Base-by-base conservation (phyloP, 345 rosid genomes). In the Iberis pinnata region DNA sequence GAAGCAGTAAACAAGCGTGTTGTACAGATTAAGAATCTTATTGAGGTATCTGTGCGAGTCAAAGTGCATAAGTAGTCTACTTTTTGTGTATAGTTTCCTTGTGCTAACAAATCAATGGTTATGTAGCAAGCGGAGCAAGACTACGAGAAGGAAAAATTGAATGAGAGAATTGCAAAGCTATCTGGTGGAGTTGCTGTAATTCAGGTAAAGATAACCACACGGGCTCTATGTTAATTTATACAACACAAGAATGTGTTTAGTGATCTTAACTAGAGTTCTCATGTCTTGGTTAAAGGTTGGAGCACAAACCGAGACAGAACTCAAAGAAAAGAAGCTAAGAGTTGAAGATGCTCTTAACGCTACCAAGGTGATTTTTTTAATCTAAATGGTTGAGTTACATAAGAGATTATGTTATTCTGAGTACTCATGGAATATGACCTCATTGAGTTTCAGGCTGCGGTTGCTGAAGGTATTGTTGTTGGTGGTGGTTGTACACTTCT, bases 341-440 rank as follows among this genome's bases (percentile, higher is more conserved):
- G 98, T 90, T 43, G 98, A 90, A 73, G 98, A 90, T 71, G 98
- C 96, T 52, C 98, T 90, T 63, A 88, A 88, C 67, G 98, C 98
- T 13, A 92, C 98, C 2, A 92, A 92, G 96, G 98, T 69, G 6
- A 29, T 60, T 3, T 14, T 29, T 29, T 29, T n/a, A n/a, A n/a
- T n/a, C n/a, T n/a, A n/a, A n/a, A n/a, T n/a, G n/a, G n/a, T n/a
- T n/a, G n/a, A n/a, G n/a, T n/a, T n/a, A n/a, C n/a, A n/a, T n/a
- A n/a, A n/a, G n/a, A n/a, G n/a, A n/a, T n/a, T n/a, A n/a, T n/a
- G n/a, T n/a, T n/a, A n/a, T n/a, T n/a, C n/a, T n/a, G n/a, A n/a
- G n/a, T n/a, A n/a, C n/a, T n/a, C n/a, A n/a, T n/a, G n/a, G n/a
- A n/a, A n/a, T n/a, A n/a, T n/a, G n/a, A n/a, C n/a, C n/a, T n/a